These are phyloP conservation scores for Pleurotus pulmonarius DNA, from an alignment of 768 basidiomycete genomes.

Conservation along the genomic window DNA sequence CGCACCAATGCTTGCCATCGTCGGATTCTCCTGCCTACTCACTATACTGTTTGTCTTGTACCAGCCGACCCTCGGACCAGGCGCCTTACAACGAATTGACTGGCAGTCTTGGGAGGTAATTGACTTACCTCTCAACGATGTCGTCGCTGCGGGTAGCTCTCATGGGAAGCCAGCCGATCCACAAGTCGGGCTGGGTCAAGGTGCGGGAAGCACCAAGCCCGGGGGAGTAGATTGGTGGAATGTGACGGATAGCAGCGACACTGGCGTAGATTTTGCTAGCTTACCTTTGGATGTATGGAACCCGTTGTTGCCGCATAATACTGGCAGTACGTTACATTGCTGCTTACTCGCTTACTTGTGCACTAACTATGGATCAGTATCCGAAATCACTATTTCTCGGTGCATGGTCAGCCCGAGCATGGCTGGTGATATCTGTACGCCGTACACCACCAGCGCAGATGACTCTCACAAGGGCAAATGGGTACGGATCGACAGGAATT, in stretches of 20 bases:
- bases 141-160: slow-evolving; percentile 8
- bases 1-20: slow-evolving; percentile 54
- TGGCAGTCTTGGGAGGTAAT: slow-evolving; percentile 89
- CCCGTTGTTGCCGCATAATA: slow-evolving; percentile 70
- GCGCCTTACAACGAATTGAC: slow-evolving; percentile 66
- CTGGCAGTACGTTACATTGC: slow-evolving; percentile 53
- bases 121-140: slow-evolving; percentile 19
- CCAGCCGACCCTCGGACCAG: slow-evolving; percentile 73
- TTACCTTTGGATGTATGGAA: slow-evolving; percentile 81
- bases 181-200: slow-evolving; percentile 13
- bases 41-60: slow-evolving; percentile 78
- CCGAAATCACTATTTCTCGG: slow-evolving; percentile 69
- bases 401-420: slow-evolving; percentile 65
- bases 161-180: slow-evolving; percentile 4
- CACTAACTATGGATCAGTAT: slow-evolving; percentile 42
- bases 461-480: slow-evolving; percentile 82
- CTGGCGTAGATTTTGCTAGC: slow-evolving; percentile 52
- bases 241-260: slow-evolving; percentile 36
- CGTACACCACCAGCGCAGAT: slow-evolving; percentile 62
- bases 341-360: too few species aligned
- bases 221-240: slow-evolving; percentile 68
- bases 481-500: slow-evolving; percentile 82
- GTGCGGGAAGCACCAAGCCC: slow-evolving; percentile 9
- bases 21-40: slow-evolving; percentile 70
- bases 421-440: slow-evolving; percentile 59